Evolutionary conservation across 2,329 filamentous ascomycete genomes (phyloP).

Genomic region (Capronia epimyces): DNA sequence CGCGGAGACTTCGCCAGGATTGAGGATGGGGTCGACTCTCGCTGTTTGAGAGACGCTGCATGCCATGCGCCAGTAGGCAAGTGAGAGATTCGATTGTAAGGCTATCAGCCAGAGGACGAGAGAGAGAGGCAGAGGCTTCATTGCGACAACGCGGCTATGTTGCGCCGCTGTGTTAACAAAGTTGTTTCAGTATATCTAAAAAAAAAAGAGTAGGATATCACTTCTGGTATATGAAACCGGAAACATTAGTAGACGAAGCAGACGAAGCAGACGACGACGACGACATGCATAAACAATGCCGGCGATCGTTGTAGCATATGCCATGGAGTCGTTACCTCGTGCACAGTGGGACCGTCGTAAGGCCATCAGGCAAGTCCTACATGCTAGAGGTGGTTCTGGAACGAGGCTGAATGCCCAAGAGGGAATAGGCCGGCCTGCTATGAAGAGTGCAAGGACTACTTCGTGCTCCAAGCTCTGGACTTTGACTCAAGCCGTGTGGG

Average conservation of each 20-base stretch:
- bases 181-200: background rate
- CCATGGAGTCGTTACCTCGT: background rate
- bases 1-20: slow-evolving; percentile 52
- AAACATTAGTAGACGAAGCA: background rate
- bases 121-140: slow-evolving; percentile 11
- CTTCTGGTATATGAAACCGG: background rate
- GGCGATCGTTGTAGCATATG: background rate
- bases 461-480: background rate
- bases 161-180: slow-evolving; percentile 1
- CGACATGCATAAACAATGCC: background rate
- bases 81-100: slow-evolving; percentile 12
- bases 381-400: slow-evolving; percentile 1
- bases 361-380: background rate
- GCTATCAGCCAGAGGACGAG: slow-evolving; percentile 10
- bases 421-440: background rate
- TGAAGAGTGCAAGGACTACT: background rate
- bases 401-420: slow-evolving; percentile 9
- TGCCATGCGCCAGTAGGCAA: slow-evolving; percentile 84
- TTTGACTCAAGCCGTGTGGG: background rate
- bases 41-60: slow-evolving; percentile 65
- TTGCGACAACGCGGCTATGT: slow-evolving; percentile 1
- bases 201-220: background rate
- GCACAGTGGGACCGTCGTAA: background rate
- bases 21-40: slow-evolving; percentile 62
- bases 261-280: background rate